phyloP scores from a whole-genome alignment of 768 basidiomycete species.

The Mrakia blollopis region DNA sequence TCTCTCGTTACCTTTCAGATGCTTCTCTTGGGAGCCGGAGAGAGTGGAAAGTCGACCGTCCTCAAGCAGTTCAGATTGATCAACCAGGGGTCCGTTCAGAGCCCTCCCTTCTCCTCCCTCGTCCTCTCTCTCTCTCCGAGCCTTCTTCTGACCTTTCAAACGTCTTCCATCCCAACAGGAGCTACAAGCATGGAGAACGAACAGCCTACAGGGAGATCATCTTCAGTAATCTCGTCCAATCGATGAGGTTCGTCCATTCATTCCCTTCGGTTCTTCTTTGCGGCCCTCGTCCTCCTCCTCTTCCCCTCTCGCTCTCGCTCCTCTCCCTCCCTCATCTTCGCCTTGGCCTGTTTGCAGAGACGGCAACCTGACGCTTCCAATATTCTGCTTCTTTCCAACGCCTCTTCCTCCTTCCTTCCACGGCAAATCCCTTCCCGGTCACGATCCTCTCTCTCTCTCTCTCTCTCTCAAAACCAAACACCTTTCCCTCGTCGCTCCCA shows the following conservation, averaged over 20 bases:
- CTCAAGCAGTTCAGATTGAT: constrained; percentile 21
- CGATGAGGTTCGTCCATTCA: constrained; percentile 43
- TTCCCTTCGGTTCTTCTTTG: neutral
- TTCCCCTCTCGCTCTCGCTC: neutral
- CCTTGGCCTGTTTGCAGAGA: neutral
- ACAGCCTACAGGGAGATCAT: constrained; percentile 17
- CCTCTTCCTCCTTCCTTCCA: neutral
- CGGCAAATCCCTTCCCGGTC: neutral
- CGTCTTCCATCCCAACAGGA: neutral
- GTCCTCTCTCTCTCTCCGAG: neutral
- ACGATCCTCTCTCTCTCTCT: neutral
- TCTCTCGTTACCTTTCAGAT: constrained; percentile 52
- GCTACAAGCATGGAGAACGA: neutral
- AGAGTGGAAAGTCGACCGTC: constrained; percentile 6
- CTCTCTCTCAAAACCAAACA: too few species aligned
- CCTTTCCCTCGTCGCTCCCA: neutral
- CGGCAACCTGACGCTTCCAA: neutral
- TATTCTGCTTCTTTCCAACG: too few species aligned
- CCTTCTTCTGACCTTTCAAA: neutral
- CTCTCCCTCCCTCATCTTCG: neutral
- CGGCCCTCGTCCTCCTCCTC: neutral
- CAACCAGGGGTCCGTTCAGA: neutral
- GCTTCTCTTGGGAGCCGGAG: constrained; percentile 61
- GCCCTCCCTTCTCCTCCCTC: neutral
- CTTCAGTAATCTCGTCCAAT: neutral